phyloP scores from a whole-genome alignment of 352 stramenopile genomes.

The Peronospora belbahrii region DNA sequence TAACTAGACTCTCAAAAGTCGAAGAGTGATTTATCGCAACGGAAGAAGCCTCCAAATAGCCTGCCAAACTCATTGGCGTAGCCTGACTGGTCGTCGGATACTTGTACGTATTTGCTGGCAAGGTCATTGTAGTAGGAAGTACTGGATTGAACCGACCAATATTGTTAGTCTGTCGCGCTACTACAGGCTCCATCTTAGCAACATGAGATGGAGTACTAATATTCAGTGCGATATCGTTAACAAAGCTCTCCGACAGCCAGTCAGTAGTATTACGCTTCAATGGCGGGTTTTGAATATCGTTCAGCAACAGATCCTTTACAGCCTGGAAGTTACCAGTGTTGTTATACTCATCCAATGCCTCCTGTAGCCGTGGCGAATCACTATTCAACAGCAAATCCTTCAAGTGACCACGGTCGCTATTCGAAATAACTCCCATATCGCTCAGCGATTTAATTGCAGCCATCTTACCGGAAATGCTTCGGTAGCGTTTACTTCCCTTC shows the following conservation, averaged over 20 bases:
- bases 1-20: conserved; percentile 6
- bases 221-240: conserved; percentile 65
- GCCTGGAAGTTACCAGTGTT: conserved; percentile 70
- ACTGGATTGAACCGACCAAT: conserved; percentile 8
- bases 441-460: conserved; percentile 72
- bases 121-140: conserved; percentile 6
- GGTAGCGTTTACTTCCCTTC: conserved; percentile 65
- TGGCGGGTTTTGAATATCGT: conserved; percentile 56
- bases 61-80: conserved; percentile 9
- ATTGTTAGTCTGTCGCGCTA: conserved; percentile 16
- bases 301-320: conserved; percentile 56
- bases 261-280: conserved; percentile 64
- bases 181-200: conserved; percentile 14
- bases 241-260: conserved; percentile 67
- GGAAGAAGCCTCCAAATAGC: conserved; percentile 26
- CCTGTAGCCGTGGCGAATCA: conserved; percentile 64
- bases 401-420: conserved; percentile 55
- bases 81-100: conserved; percentile 23
- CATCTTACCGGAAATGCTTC: conserved; percentile 78
- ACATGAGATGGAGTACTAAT: conserved; percentile 25
- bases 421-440: conserved; percentile 65
- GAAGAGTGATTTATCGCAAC: conserved; percentile 29
- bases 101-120: conserved; percentile 22
- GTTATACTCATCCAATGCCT: conserved; percentile 69
- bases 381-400: conserved; percentile 78